A percentile compares a stretch with the other conserved stretches of the same genome.
Evolutionary conservation across 2,329 filamentous ascomycete genomes (phyloP).

Genomic region (Grosmannia clavigera): DNA sequence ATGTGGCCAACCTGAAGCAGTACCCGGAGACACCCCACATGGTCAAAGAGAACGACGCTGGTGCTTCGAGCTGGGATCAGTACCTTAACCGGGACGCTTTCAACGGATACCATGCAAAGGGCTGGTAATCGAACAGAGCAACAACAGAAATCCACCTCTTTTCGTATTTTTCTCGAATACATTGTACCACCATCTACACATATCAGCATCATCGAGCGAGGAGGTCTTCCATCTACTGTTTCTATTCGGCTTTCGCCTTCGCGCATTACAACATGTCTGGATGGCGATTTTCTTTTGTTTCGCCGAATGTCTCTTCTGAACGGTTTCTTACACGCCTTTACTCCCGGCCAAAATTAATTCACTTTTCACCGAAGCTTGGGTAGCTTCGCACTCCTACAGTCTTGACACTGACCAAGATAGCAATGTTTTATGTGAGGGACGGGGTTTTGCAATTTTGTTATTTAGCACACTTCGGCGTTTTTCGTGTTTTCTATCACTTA

Average conservation of each 20-base stretch:
- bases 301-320: background rate
- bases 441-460: background rate
- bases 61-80: slow-evolving; percentile 69
- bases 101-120: slow-evolving; percentile 72
- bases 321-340: background rate
- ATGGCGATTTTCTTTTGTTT: background rate
- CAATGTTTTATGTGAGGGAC: background rate
- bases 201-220: background rate
- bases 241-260: background rate
- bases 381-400: background rate
- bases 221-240: background rate
- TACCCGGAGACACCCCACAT: slow-evolving; percentile 57
- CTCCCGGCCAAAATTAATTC: background rate
- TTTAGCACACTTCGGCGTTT: background rate
- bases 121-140: slow-evolving; percentile 48
- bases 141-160: background rate
- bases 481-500: background rate
- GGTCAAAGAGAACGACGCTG: slow-evolving; percentile 47
- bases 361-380: background rate
- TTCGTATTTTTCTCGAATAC: background rate
- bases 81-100: slow-evolving; percentile 72
- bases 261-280: background rate
- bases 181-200: background rate
- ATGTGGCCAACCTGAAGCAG: slow-evolving; percentile 78
- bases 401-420: background rate